Conservation (phyloP, 1,139 yeast genomes). For the Nakaseomyces sp. region DNA sequence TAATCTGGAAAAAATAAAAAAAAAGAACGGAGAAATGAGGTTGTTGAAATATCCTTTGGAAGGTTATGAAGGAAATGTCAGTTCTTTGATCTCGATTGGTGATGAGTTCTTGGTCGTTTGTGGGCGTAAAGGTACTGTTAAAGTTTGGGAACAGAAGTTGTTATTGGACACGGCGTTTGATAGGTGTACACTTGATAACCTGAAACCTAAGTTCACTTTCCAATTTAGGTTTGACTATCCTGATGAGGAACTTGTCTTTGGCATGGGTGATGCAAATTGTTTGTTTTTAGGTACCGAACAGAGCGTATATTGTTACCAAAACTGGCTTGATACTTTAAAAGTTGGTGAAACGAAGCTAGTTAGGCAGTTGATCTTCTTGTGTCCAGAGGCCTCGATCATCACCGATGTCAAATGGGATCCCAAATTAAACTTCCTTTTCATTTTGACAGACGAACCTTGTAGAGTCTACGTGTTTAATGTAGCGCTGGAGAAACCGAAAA, state of each 20-base stretch:
- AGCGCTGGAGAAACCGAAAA: not conserved
- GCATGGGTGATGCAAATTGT: constrained; percentile 12
- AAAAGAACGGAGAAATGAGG: constrained; percentile 24
- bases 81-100: constrained; percentile 22
- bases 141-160: constrained; percentile 35
- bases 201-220: constrained; percentile 13
- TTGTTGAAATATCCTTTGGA: constrained; percentile 31
- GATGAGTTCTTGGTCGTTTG: constrained; percentile 14
- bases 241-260: constrained; percentile 15
- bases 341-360: constrained; percentile 6
- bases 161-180: constrained; percentile 31
- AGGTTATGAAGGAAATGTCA: constrained; percentile 16
- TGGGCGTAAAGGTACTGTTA: constrained; percentile 31
- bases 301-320: constrained; percentile 12
- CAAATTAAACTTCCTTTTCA: constrained; percentile 15
- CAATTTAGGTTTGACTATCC: constrained; percentile 8
- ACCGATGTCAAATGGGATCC: constrained; percentile 27
- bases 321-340: constrained; percentile 13
- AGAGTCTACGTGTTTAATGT: not conserved
- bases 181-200: constrained; percentile 17
- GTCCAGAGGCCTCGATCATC: constrained; percentile 19
- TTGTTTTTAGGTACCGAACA: constrained; percentile 24
- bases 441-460: constrained; percentile 10
- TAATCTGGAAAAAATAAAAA: not conserved
- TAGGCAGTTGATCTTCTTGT: constrained; percentile 10